Base-by-base conservation (phyloP, 257 asterid species). In the Primulina eburnea region DNA sequence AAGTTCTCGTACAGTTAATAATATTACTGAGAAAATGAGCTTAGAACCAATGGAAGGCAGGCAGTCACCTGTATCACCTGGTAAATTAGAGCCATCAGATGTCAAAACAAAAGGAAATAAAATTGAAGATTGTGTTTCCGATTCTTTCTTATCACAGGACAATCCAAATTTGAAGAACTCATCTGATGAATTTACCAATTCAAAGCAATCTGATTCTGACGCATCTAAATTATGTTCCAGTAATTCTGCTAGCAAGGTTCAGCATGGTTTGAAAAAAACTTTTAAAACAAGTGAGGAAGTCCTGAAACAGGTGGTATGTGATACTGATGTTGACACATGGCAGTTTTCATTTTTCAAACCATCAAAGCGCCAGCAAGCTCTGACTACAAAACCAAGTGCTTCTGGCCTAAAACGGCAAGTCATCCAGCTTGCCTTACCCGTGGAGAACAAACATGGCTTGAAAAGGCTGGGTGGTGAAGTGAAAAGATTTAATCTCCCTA, bases 351-450 rank as follows among this genome's bases (percentile, higher is more conserved):
- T 89, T 84, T 87, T 88, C 83, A 87, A 89, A 73, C 88, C 90
- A 64, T 83, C 83, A 69, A 86, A 71, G 79, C 81, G 65, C 37
- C 89, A 58, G 57, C 92, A 75, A 70, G 64, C 88, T 52, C 76
- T 76, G 56, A 65, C 76, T 69, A 76, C 81, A 65, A 90, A 82
- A 63, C 78, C 87, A 64, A 78, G 62, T 70, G 65, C 69, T 74
- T 52, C 87, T 66, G 88, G 79, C 69, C 90, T 90, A 28, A 93
- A 93, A 81, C 85, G 99, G 70, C 88, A 89, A 81, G 91, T 85
- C 81, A 93, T 93, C 80, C 96, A 89, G 80, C 92, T 93, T 73
- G 68, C 77, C 74, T 60, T 86, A 53, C 96, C 97, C 16, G 76
- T 65, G 35, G 77, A 78, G 65, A 88, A 79, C 78, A 83, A 86